phyloP scores from a whole-genome alignment of 1,139 yeast genomes.

The Candida pseudoviswanathii region DNA sequence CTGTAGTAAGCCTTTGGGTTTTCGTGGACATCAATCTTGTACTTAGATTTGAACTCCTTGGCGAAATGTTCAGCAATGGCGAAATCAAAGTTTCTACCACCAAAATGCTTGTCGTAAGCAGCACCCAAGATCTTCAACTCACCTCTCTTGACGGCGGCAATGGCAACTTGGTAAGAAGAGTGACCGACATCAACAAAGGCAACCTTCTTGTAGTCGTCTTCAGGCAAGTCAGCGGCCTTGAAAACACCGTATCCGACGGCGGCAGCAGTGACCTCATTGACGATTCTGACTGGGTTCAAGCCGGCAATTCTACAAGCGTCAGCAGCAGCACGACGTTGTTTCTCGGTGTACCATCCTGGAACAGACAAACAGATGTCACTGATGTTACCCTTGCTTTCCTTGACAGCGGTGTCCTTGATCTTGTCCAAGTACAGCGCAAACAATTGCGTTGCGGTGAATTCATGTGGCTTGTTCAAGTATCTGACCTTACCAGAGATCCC shows the following conservation, averaged over 20 bases:
- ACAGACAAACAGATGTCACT: conserved; percentile 92
- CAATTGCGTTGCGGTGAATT: conserved; percentile 85
- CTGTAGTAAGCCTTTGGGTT: conserved; percentile 96
- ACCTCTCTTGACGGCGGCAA: conserved; percentile 93
- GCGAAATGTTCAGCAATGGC: conserved; percentile 96
- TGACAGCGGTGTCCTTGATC: conserved; percentile 75
- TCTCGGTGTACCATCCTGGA: conserved; percentile 96
- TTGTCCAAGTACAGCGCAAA: conserved; percentile 94
- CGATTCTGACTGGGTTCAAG: conserved; percentile 95
- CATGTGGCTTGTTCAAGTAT: conserved; percentile 75
- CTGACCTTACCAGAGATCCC: conserved; percentile 84
- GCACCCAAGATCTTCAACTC: conserved; percentile 92
- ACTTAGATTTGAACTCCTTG: conserved; percentile 84
- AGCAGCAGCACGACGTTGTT: conserved; percentile 93
- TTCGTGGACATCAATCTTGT: conserved; percentile 87
- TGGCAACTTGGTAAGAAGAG: conserved; percentile 88
- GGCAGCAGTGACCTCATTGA: conserved; percentile 96
- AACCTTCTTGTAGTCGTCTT: conserved; percentile 84
- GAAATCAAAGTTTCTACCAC: conserved; percentile 95
- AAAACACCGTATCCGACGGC: conserved; percentile 99
- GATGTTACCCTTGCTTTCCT: conserved; percentile 81
- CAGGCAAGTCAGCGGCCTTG: conserved; percentile 92
- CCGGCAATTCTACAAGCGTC: conserved; percentile 98
- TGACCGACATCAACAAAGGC: conserved; percentile 97
- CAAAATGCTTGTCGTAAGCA: conserved; percentile 93